These are phyloP conservation scores for Quercus alba DNA, from an alignment of 306 rosid species.

Conservation along the genomic window DNA sequence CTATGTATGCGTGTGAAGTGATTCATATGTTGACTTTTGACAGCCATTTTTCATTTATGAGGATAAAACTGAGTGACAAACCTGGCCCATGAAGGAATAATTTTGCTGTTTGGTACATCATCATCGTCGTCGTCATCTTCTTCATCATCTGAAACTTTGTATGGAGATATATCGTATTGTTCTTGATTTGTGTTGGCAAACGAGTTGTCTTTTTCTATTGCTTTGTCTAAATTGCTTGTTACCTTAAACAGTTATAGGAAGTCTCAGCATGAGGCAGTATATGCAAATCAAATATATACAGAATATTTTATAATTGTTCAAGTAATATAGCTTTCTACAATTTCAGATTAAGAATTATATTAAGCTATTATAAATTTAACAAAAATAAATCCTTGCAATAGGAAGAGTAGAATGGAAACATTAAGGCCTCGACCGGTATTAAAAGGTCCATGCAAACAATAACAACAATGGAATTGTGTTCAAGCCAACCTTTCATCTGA, in stretches of 20 bases:
- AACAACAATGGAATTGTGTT: no score
- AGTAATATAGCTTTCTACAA: background rate
- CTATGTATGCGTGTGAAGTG: background rate
- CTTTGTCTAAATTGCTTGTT: constrained; percentile 29
- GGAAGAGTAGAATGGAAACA: background rate
- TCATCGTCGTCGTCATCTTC: constrained; percentile 62
- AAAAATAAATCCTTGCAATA: background rate
- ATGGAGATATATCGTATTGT: constrained; percentile 86
- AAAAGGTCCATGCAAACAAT: no score
- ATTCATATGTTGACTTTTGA: background rate
- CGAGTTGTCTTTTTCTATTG: constrained; percentile 22
- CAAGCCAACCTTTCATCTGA: no score
- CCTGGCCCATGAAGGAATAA: constrained; percentile 92
- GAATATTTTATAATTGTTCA: background rate
- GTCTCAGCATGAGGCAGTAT: constrained; percentile 15
- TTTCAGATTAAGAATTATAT: background rate
- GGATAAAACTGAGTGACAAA: constrained; percentile 26
- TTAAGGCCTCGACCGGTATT: background rate
- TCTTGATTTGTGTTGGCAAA: constrained; percentile 35
- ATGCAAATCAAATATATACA: constrained; percentile 3
- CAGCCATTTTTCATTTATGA: background rate
- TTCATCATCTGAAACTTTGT: constrained; percentile 88
- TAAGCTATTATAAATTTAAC: background rate
- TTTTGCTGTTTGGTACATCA: constrained; percentile 44
- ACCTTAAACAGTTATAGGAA: constrained; percentile 35